Conservation (phyloP, 345 rosid species). For the Mercurialis annua region DNA sequence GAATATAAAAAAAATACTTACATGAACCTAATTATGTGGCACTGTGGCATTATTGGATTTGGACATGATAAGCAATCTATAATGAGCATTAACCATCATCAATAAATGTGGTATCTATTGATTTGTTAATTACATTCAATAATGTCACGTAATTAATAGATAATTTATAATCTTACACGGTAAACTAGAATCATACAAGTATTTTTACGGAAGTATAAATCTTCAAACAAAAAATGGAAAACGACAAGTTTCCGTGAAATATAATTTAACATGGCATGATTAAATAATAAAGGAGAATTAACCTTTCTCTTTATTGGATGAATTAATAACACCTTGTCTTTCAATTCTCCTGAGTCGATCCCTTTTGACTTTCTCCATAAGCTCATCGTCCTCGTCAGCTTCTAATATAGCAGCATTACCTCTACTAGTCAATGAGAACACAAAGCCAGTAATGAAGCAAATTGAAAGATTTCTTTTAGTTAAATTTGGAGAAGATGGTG, state of each 20-base stretch:
- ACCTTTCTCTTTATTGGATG: conserved; percentile 77
- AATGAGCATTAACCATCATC: no score
- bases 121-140: no score
- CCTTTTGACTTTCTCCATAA: conserved; percentile 75
- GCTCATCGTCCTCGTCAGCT: conserved; percentile 90
- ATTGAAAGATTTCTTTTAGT: conserved; percentile 54
- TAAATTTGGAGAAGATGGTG: conserved; percentile 24
- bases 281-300: neutral
- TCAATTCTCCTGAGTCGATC: conserved; percentile 87
- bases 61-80: no score
- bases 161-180: no score
- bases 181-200: no score
- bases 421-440: conserved; percentile 38
- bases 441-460: conserved; percentile 45
- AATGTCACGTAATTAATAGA: no score
- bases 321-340: conserved; percentile 68
- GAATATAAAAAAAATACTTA: no score
- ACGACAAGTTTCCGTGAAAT: neutral
- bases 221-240: neutral
- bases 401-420: conserved; percentile 76
- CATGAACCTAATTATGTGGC: no score
- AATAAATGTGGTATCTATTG: no score
- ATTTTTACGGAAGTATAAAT: no score
- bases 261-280: no score
- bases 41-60: no score